These are phyloP conservation scores for Leccinum glutinopallens DNA, from an alignment of 1,284 basidiomycete species.

Conservation along the genomic window DNA sequence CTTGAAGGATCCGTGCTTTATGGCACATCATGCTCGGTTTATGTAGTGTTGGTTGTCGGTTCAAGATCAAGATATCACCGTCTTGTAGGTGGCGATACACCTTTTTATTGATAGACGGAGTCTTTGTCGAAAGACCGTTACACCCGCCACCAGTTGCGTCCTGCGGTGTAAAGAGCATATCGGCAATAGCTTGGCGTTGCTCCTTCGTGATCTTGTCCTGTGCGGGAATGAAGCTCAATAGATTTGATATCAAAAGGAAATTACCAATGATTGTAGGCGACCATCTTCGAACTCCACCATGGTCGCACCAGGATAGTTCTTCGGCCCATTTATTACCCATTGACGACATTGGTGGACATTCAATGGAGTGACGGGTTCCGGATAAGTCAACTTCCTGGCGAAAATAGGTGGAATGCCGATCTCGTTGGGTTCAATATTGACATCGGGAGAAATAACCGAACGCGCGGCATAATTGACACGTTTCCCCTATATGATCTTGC, in stretches of 20 bases:
- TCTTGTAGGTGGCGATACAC: constrained; percentile 95
- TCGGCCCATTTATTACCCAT: constrained; percentile 91
- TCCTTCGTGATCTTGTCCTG: constrained; percentile 87
- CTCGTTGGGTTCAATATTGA: constrained; percentile 99
- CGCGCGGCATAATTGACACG: constrained; percentile 99
- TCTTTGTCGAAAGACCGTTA: constrained; percentile 68
- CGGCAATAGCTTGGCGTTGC: constrained; percentile 95
- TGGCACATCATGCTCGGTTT: constrained; percentile 99
- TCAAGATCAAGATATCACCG: constrained; percentile 95
- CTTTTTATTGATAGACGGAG: constrained; percentile 89
- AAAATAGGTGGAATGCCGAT: constrained; percentile 99
- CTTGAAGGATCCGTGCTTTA: constrained; percentile 88
- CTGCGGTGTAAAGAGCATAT: constrained; percentile 93
- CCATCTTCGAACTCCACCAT: constrained; percentile 98
- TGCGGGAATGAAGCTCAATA: constrained; percentile 11
- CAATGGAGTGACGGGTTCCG: constrained; percentile 92
- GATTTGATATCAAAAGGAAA: constrained; percentile 20
- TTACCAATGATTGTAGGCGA: constrained; percentile 77
- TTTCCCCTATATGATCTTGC: constrained; percentile 74
- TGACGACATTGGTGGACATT: constrained; percentile 92
- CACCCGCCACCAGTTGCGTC: constrained; percentile 60
- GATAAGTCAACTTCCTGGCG: constrained; percentile 95
- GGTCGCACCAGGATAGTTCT: constrained; percentile 89
- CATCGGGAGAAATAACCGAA: constrained; percentile 98
- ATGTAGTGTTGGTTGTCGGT: constrained; percentile 98